Evolutionary conservation across 202 grass and related monocot genomes (phyloP), one percentile per base, ranked within the genome.

Genomic region (Schoenoplectus tabernaemontani): DNA sequence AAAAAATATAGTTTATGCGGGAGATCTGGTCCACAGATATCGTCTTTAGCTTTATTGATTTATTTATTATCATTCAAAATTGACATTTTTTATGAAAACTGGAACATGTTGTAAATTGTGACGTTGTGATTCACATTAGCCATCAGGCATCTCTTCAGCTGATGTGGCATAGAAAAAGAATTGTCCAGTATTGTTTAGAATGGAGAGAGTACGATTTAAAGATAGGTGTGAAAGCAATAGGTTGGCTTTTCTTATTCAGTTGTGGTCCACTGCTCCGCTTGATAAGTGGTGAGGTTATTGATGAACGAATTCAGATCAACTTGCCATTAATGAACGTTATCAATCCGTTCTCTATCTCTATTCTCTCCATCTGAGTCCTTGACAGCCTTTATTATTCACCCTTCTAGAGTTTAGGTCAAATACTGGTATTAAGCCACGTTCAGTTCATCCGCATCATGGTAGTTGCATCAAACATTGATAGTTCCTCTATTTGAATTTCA

Each of bases 171-270:
- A 19, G 24, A 53, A 72, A 54, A 20, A 26, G 24, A 33, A 50
- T 10, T 9, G 42, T 74, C 47, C 70, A 53, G 70, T 75, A 2
- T 5, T n/a, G 2, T n/a, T 23, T 11, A 4, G 47, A 75, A 75
- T 54, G 47, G 46, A 75, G 70, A 33, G 26, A n/a, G n/a, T 34
- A 0, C 7, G 0, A n/a, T 9, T 32, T 74, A 74, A 74, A 53
- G 23, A 74, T 74, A 30, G 69, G 26, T n/a, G 69, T 54, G 70
- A 36, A 54, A 53, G 70, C 9, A 75, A 75, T 36, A 33, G 70
- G 70, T 54, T 75, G 46, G 70, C 46, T 19, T 75, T 75, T 71
- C 67, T 71, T 75, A 54, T 54, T 75, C 46, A 75, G 54, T 33
- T 10, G 24, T 53, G 47, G 70, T 7, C n/a, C 70, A 30, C 46